A percentile compares a stretch with the other conserved stretches of the same genome.
Conservation (phyloP, 495 filamentous ascomycete species). For the Aspergillus heteromorphus region DNA sequence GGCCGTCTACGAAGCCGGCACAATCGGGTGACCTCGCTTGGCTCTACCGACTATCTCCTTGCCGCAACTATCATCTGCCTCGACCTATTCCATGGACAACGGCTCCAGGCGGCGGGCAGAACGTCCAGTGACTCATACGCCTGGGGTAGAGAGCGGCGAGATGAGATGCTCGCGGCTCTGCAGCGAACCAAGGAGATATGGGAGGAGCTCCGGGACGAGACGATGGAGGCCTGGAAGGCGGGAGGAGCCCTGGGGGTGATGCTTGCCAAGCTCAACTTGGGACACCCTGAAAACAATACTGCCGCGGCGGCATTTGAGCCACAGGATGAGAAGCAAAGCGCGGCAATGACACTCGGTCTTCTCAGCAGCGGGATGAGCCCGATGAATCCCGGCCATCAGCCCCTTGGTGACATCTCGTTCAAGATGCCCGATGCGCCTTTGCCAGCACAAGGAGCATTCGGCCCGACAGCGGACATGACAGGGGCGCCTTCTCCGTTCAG, state of each 20-base stretch:
- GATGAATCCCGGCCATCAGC: constrained; percentile 38
- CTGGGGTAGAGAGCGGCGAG: constrained; percentile 64
- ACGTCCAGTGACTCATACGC: constrained; percentile 52
- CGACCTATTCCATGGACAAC: constrained; percentile 57
- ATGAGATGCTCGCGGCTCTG: constrained; percentile 69
- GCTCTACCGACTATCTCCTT: constrained; percentile 78
- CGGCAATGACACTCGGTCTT: constrained; percentile 79
- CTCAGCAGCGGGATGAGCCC: constrained; percentile 66
- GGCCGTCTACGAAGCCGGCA: constrained; percentile 68
- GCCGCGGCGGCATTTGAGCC: constrained; percentile 23
- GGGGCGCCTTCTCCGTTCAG: constrained; percentile 46
- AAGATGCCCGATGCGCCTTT: constrained; percentile 30
- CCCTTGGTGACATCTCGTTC: constrained; percentile 27
- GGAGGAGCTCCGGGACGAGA: constrained; percentile 65
- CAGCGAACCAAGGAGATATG: constrained; percentile 72
- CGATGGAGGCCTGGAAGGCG: constrained; percentile 88
- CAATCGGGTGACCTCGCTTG: constrained; percentile 71
- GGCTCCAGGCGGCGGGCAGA: constrained; percentile 31
- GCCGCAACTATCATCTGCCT: constrained; percentile 83
- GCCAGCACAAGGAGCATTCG: constrained; percentile 30
- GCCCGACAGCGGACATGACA: constrained; percentile 30
- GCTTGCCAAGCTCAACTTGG: constrained; percentile 63
- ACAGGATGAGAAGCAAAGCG: constrained; percentile 51
- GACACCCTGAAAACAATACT: constrained; percentile 20
- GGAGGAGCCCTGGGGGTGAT: constrained; percentile 71